A percentile compares a stretch with the other conserved stretches of the same genome.
phyloP scores from a whole-genome alignment of 768 basidiomycete genomes.

The Gloeostereum incarnatum region DNA sequence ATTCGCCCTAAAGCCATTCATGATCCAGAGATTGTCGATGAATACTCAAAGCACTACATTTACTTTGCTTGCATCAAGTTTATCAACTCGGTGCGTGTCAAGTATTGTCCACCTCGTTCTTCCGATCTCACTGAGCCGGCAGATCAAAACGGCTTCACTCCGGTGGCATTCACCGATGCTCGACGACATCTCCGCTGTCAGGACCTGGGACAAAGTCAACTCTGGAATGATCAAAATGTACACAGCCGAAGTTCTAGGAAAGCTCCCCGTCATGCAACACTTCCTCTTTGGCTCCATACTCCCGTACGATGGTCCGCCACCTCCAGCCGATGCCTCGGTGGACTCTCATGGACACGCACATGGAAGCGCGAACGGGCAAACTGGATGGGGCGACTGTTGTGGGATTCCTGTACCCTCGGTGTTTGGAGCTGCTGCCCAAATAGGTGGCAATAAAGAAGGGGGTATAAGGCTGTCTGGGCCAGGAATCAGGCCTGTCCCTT shows the following conservation, averaged over 20 bases:
- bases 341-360: constrained; percentile 43
- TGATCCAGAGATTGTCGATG: constrained; percentile 83
- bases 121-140: background rate
- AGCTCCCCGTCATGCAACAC: constrained; percentile 94
- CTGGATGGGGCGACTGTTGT: constrained; percentile 87
- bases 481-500: constrained; percentile 70
- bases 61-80: constrained; percentile 95
- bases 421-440: constrained; percentile 69
- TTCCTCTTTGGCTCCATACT: constrained; percentile 87
- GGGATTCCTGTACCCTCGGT: constrained; percentile 80
- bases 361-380: constrained; percentile 38
- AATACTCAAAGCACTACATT: constrained; percentile 89
- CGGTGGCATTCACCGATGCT: constrained; percentile 99
- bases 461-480: constrained; percentile 41
- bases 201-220: constrained; percentile 96
- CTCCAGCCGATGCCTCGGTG: constrained; percentile 18
- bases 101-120: background rate
- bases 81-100: constrained; percentile 73
- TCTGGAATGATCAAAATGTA: constrained; percentile 98
- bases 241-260: constrained; percentile 86
- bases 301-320: constrained; percentile 52
- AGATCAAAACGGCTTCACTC: constrained; percentile 94
- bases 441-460: constrained; percentile 30
- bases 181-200: constrained; percentile 92
- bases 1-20: constrained; percentile 91